These are phyloP conservation scores for Phialophora verrucosa DNA, from an alignment of 2,329 filamentous ascomycete species.

Conservation along the genomic window DNA sequence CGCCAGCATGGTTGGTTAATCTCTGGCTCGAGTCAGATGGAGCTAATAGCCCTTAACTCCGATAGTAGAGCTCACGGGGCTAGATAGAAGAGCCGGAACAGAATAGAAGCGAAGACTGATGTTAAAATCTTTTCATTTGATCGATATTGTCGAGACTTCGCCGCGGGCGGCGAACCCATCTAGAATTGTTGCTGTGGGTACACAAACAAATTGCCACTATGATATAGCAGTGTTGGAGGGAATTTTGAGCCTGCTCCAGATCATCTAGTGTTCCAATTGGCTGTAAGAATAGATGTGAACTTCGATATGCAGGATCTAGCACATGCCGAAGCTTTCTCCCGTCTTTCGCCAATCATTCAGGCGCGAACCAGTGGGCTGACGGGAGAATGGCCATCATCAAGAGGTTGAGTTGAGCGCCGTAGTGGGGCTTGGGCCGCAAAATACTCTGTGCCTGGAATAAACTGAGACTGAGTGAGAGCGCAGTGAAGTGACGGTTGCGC, in stretches of 20 bases:
- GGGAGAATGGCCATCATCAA: constrained; percentile 6
- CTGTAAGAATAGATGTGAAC: constrained; percentile 8
- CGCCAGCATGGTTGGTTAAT: background rate
- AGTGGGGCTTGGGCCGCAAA: constrained; percentile 28
- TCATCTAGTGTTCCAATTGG: constrained; percentile 19
- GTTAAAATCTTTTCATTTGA: background rate
- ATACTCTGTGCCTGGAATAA: constrained; percentile 12
- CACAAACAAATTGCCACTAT: constrained; percentile 3
- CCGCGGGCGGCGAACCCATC: constrained; percentile 5
- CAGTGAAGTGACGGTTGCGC: constrained; percentile 12
- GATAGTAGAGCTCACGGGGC: background rate
- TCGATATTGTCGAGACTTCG: background rate
- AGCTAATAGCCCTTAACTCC: constrained; percentile 18
- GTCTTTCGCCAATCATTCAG: constrained; percentile 15
- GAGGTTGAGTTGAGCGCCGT: background rate
- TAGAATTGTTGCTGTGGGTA: constrained; percentile 1
- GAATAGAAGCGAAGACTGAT: background rate
- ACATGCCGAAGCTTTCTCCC: constrained; percentile 21
- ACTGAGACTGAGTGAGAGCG: background rate
- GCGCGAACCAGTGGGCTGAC: constrained; percentile 14
- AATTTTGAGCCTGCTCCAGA: constrained; percentile 12
- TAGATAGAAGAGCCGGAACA: background rate
- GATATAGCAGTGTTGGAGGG: constrained; percentile 14
- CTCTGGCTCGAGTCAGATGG: constrained; percentile 15
- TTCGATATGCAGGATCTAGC: constrained; percentile 20